These are phyloP conservation scores for Hypoxylon sp. DNA, from an alignment of 2,329 filamentous ascomycete genomes.

Conservation along the genomic window DNA sequence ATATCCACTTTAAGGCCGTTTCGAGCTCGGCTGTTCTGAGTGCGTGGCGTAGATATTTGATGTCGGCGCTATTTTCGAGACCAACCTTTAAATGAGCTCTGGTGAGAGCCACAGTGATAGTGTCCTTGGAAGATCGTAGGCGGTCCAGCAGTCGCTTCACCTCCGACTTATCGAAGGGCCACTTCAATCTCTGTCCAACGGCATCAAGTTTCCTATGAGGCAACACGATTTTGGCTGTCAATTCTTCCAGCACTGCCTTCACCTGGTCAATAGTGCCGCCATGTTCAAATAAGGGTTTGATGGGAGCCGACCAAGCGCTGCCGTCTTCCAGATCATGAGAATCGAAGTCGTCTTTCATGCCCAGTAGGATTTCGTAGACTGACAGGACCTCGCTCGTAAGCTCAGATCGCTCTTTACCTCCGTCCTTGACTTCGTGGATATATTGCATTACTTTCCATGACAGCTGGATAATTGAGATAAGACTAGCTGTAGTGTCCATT, in stretches of 20 bases:
- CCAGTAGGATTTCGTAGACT: constrained; percentile 7
- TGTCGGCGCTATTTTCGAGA: constrained; percentile 5
- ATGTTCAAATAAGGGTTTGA: constrained; percentile 9
- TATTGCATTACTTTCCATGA: constrained; percentile 6
- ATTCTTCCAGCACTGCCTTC: constrained; percentile 4
- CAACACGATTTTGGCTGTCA: constrained; percentile 1
- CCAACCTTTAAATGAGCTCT: constrained; percentile 8
- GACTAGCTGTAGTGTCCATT: constrained; percentile 1
- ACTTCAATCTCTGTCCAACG: background rate
- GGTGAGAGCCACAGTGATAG: constrained; percentile 3
- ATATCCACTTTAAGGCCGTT: constrained; percentile 9
- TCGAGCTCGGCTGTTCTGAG: constrained; percentile 10
- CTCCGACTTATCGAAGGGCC: constrained; percentile 10
- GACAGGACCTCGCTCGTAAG: constrained; percentile 13
- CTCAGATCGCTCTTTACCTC: constrained; percentile 13
- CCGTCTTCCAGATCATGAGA: constrained; percentile 3
- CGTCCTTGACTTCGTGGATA: constrained; percentile 4
- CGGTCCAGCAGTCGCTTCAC: constrained; percentile 1
- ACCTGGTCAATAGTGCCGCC: constrained; percentile 2
- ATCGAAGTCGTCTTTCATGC: constrained; percentile 17
- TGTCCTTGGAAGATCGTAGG: constrained; percentile 2
- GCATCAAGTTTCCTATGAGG: background rate
- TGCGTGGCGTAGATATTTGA: constrained; percentile 8
- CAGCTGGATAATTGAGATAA: background rate
- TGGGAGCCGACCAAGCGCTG: background rate